Evolutionary conservation across 352 stramenopile genomes (phyloP), one percentile per base, ranked within the genome.

Genomic region (Globisporangium polare): DNA sequence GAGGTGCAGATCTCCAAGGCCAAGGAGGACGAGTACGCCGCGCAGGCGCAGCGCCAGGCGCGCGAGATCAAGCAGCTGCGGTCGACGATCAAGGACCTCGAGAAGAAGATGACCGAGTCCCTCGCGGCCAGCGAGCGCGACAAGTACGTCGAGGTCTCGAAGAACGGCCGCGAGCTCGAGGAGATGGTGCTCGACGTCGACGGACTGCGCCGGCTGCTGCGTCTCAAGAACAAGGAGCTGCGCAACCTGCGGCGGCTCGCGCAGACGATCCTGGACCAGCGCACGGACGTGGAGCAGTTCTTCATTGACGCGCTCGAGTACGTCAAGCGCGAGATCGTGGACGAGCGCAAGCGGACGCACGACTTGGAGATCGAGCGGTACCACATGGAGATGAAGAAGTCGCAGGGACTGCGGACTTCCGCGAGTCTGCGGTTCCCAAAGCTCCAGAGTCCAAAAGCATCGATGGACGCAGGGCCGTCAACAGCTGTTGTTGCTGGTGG

Each of bases 171-270:
- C 13, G 80, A 90, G 56, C 70, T 89, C 6, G 89, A 97, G 54
- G 90, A 97, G 29, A 73, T 95, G 66, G 76, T 73, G 10, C 68
- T 98, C 22, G 94, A 98, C 67, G 75, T 80, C 7, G 81, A 94
- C 9, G 93, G 86, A 4, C 74, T 98, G 24, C 77, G 88, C 18
- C 77, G 92, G 53, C 69, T 98, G 20, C 58, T 98, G 26, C 72
- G 78, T 13, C 74, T 98, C 18, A 98, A 98, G 65, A 97, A 98
- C 72, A 93, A 94, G 58, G 94, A 98, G 79, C 71, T 98, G 37
- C 77, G 83, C 15, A 92, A 95, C 55, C 73, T 98, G 37, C 77
- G 90, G 27, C 78, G 79, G 37, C 84, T 98, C 15, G 82, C 91
- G 6, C 83, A 98, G 63, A 93, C 83, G 15, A 95, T 98, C 49